Evolutionary conservation across 1,284 basidiomycete species (phyloP).

Genomic region (Pseudozyma hubeiensis): DNA sequence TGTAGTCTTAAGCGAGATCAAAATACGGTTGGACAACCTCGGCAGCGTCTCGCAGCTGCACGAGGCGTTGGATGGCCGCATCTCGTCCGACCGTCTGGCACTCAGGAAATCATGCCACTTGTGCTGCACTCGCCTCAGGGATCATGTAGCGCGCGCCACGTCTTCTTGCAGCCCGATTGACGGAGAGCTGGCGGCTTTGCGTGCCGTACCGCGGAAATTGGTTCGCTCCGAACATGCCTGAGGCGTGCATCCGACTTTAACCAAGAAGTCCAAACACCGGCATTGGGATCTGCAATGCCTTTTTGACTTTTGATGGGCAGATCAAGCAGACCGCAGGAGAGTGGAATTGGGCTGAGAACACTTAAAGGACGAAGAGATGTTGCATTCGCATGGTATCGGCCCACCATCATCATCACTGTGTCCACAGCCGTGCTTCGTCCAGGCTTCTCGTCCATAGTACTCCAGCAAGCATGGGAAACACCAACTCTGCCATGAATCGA

Average conservation of each 20-base stretch:
- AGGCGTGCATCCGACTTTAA: not conserved
- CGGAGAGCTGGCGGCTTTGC: too few species aligned
- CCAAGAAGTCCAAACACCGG: not conserved
- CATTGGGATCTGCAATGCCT: slow-evolving; percentile 8
- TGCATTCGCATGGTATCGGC: not conserved
- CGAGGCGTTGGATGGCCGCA: too few species aligned
- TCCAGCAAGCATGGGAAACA: slow-evolving; percentile 11
- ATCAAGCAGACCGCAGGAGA: not conserved
- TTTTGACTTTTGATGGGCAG: slow-evolving; percentile 3
- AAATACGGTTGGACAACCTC: slow-evolving; percentile 3
- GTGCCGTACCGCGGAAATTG: not conserved
- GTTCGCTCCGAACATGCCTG: slow-evolving; percentile 5
- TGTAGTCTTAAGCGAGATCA: not conserved
- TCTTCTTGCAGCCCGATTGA: too few species aligned
- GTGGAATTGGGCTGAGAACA: too few species aligned
- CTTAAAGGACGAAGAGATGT: not conserved
- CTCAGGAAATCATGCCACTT: slow-evolving; percentile 19
- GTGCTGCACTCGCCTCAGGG: not conserved
- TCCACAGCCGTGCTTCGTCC: too few species aligned
- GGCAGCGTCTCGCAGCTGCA: too few species aligned
- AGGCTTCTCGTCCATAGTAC: too few species aligned
- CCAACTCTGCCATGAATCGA: slow-evolving; percentile 15
- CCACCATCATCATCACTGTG: not conserved
- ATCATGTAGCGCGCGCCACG: too few species aligned
- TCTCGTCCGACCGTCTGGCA: too few species aligned